Conservation (phyloP, 2,329 filamentous ascomycete species). For the Colletotrichum chrysophilum region DNA sequence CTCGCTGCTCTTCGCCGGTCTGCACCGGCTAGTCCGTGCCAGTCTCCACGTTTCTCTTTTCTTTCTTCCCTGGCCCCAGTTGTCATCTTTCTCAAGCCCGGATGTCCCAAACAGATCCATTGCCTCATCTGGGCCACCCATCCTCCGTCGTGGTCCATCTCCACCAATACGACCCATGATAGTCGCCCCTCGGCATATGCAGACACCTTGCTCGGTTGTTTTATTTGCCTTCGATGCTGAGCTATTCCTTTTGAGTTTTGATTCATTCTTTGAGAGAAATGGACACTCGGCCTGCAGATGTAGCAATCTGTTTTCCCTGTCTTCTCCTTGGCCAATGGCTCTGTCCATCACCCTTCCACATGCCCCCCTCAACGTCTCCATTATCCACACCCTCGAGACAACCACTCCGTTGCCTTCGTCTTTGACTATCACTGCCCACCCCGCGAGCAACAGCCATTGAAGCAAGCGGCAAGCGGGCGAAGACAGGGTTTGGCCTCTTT, state of each 20-base stretch:
- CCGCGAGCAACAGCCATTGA: neutral
- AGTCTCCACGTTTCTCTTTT: constrained; percentile 4
- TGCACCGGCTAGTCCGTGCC: constrained; percentile 7
- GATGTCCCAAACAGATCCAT: constrained; percentile 19
- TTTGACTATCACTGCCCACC: neutral
- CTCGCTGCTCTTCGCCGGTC: constrained; percentile 4
- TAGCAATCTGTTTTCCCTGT: constrained; percentile 29
- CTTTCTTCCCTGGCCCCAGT: neutral
- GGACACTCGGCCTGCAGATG: constrained; percentile 28
- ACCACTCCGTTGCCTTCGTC: neutral
- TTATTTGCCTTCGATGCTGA: neutral
- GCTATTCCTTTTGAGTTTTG: neutral
- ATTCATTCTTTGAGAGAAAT: constrained; percentile 34
- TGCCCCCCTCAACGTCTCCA: neutral
- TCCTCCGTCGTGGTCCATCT: constrained; percentile 29
- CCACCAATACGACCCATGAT: constrained; percentile 34
- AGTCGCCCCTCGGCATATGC: constrained; percentile 44
- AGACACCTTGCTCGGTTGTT: constrained; percentile 27
- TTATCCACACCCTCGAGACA: constrained; percentile 13
- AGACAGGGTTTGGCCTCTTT: constrained; percentile 17
- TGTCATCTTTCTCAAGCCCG: neutral
- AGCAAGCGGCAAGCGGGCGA: constrained; percentile 1
- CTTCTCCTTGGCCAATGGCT: constrained; percentile 29
- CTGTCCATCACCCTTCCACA: constrained; percentile 30
- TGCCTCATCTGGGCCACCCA: constrained; percentile 27